Evolutionary conservation across 768 basidiomycete species (phyloP), one percentile per base, ranked within the genome.

Genomic region (Neoboletus brunneissimus): DNA sequence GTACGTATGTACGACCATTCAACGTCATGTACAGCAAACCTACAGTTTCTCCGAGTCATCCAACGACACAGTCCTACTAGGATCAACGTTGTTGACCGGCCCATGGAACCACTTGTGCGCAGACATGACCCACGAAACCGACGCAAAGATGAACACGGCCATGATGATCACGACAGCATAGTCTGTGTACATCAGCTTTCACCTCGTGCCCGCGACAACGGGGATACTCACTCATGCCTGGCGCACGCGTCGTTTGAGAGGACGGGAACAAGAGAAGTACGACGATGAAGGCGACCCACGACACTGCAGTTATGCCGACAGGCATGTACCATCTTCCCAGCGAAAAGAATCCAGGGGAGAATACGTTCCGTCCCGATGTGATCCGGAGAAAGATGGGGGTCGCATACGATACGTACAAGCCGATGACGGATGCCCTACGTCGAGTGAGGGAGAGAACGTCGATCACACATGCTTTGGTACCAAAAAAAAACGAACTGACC

Each of bases 71-170:
- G 22, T 34, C 20, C 44, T 5, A 16, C 49, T 41, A 5, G 20
- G 5, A 27, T 77, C 73, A 13, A 82, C 66, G 51, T 78, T 88
- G 60, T 73, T 70, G 48, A 88, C 74, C 18, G 87, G 87, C 0
- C 87, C 87, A 23, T 71, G 77, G 73, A 89, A 89, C 87, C 87
- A 89, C 55, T 84, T 81, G 35, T 72, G 81, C 1, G 88, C 88
- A 23, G 86, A 87, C 5, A 84, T 32, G 7, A 84, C 67, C 88
- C 88, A 89, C 7, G 83, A 87, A 5, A 77, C 52, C 1, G 81
- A 71, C 1, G 88, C 84, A 61, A 88, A 87, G 16, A 86, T 64
- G 66, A 88, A 86, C 5, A 89, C 85, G 1, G 73, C 74, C 74
- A 79, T 76, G 64, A 88, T 79, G 54, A 88, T 81, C 13, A 88